Evolutionary conservation across 768 basidiomycete species (phyloP).

Genomic region (Lentinula detonsa): DNA sequence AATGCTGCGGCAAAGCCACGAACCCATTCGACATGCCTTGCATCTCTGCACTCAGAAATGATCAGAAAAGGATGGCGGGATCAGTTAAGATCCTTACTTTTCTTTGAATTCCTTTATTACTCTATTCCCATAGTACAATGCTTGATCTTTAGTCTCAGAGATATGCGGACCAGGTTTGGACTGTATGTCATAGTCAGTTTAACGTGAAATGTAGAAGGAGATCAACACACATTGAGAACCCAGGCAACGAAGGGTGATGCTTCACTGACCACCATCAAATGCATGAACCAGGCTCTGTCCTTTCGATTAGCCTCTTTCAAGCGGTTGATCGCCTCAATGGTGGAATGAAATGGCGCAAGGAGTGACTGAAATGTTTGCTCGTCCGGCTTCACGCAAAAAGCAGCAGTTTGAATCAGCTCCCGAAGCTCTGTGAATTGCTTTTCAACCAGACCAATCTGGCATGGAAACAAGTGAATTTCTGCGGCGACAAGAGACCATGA

Average conservation of each 20-base stretch:
- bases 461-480: background rate
- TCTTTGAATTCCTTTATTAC: slow-evolving; percentile 92
- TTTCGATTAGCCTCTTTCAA: slow-evolving; percentile 78
- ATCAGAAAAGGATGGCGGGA: background rate
- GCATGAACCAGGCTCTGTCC: slow-evolving; percentile 77
- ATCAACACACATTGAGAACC: slow-evolving; percentile 68
- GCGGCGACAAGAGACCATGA: background rate
- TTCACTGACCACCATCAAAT: slow-evolving; percentile 78
- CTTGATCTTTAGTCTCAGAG: slow-evolving; percentile 79
- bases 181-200: slow-evolving; percentile 29
- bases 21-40: slow-evolving; percentile 87
- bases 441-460: slow-evolving; percentile 63
- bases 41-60: slow-evolving; percentile 48
- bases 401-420: slow-evolving; percentile 59
- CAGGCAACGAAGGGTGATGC: slow-evolving; percentile 80
- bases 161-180: slow-evolving; percentile 78
- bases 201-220: background rate
- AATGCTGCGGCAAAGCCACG: slow-evolving; percentile 62
- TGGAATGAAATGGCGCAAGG: slow-evolving; percentile 61
- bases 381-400: slow-evolving; percentile 77
- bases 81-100: slow-evolving; percentile 48
- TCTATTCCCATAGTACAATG: slow-evolving; percentile 83
- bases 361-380: slow-evolving; percentile 49
- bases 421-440: slow-evolving; percentile 64
- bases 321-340: slow-evolving; percentile 71